Evolutionary conservation across 305 asterid species (phyloP).

Genomic region (Fraxinus floribunda): DNA sequence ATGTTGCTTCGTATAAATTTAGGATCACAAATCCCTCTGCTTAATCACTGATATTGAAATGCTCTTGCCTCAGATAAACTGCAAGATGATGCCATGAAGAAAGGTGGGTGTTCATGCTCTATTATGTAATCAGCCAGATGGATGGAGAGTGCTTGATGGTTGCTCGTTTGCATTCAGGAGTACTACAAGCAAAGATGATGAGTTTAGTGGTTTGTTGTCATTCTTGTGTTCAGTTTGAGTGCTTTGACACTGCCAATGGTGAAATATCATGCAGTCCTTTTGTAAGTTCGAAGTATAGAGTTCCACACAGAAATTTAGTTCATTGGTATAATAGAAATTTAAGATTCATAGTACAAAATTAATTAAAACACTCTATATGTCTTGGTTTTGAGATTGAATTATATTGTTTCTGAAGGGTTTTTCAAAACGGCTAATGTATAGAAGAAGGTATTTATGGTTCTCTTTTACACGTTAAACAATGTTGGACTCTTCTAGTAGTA

Average conservation of each 20-base stretch:
- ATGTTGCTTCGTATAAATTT: conserved; percentile 5
- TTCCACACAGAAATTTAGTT: background rate
- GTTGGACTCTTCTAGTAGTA: background rate
- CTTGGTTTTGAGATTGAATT: conserved; percentile 26
- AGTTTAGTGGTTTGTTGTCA: conserved; percentile 10
- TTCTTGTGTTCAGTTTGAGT: conserved; percentile 12
- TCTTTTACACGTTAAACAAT: background rate
- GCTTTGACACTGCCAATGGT: conserved; percentile 15
- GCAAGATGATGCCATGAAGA: conserved; percentile 53
- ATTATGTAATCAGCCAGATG: conserved; percentile 40
- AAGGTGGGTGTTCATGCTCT: conserved; percentile 61
- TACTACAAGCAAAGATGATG: conserved; percentile 24
- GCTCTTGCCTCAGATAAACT: conserved; percentile 36
- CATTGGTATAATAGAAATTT: background rate
- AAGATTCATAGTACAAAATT: background rate
- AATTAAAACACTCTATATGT: background rate
- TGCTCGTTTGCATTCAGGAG: conserved; percentile 32
- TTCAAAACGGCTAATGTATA: background rate
- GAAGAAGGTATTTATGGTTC: background rate
- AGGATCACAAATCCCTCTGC: background rate
- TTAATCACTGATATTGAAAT: background rate
- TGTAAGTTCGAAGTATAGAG: background rate
- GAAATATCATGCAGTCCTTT: conserved; percentile 16
- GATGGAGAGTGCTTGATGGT: conserved; percentile 22
- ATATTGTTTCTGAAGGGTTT: conserved; percentile 3